Evolutionary conservation across 2,329 filamentous ascomycete species (phyloP), one percentile per base, ranked within the genome.

Genomic region (Leptosphaerulina australis): DNA sequence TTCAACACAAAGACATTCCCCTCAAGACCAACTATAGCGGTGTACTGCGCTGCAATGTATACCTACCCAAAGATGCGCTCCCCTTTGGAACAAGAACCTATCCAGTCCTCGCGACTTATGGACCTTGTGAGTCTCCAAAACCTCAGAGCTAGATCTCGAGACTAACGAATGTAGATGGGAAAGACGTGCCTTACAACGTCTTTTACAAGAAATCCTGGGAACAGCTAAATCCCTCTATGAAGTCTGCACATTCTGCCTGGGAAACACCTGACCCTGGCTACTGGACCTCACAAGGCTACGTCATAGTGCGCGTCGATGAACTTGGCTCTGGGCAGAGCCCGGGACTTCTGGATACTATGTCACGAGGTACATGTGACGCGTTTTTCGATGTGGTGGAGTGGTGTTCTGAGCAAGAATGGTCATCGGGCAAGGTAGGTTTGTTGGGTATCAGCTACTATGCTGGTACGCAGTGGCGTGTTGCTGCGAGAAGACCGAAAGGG

Each of bases 101-200:
- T 20, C 85, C 86, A 0, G 84, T 86, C 0, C 68, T 88, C 4
- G 81, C 85, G 2, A 88, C 85, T 0, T 88, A 88, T 57, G 85
- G 85, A 0, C 86, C 86, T 0, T 88, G n/a, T n/a, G n/a, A n/a
- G n/a, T n/a, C n/a, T n/a, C n/a, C n/a, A n/a, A n/a, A n/a, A n/a
- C n/a, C n/a, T n/a, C n/a, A n/a, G n/a, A n/a, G n/a, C n/a, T n/a
- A n/a, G n/a, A n/a, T n/a, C n/a, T n/a, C n/a, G n/a, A n/a, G n/a
- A n/a, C n/a, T n/a, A n/a, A n/a, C n/a, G n/a, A n/a, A n/a, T n/a
- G n/a, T n/a, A n/a, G n/a, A 50, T 47, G 28, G 45, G 3, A 45
- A 45, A 35, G 31, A 35, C 31, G 31, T 45, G 20, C 29, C 38
- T 25, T 35, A 45, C 31, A 36, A 36, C 3, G 14, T 40, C 50